phyloP scores from a whole-genome alignment of 371 early-diverging fungal species.

The Mortierella sp. region DNA sequence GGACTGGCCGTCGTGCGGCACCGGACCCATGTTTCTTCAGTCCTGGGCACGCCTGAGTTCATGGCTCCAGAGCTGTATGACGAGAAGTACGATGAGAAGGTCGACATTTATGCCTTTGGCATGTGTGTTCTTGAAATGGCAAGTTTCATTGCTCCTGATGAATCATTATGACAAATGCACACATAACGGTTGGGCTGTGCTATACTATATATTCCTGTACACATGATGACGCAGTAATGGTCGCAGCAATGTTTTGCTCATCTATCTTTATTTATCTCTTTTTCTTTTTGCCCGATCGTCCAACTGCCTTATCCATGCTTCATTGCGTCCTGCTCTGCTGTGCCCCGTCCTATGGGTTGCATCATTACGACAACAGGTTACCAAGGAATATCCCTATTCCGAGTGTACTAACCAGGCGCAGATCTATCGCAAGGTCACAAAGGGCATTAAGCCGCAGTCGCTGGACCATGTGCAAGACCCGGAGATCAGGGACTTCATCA shows the following conservation, averaged over 20 bases:
- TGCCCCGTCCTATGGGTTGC: not conserved
- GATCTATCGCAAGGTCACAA: conserved; percentile 86
- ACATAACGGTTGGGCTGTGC: not conserved
- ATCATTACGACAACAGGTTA: conserved; percentile 50
- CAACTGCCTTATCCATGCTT: not conserved
- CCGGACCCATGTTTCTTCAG: conserved; percentile 69
- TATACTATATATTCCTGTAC: not conserved
- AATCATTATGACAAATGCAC: conserved; percentile 8
- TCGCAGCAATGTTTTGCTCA: no score
- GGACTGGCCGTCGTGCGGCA: conserved; percentile 79
- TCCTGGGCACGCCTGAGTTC: conserved; percentile 83
- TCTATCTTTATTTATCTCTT: no score
- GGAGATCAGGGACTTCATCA: conserved; percentile 80
- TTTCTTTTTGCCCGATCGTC: no score
- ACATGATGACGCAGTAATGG: no score
- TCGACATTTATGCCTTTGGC: conserved; percentile 95
- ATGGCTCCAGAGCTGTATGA: conserved; percentile 95
- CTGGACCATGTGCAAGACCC: conserved; percentile 75
- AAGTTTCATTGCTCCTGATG: conserved; percentile 14
- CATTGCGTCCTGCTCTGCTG: conserved; percentile 1
- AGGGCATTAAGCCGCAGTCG: conserved; percentile 84
- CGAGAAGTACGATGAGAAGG: conserved; percentile 89
- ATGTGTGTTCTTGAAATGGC: conserved; percentile 93
- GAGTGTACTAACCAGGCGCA: conserved; percentile 91
- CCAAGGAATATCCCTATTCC: conserved; percentile 89